Conservation (phyloP, 495 filamentous ascomycete species). For the Hypoxylon subgilvum region DNA sequence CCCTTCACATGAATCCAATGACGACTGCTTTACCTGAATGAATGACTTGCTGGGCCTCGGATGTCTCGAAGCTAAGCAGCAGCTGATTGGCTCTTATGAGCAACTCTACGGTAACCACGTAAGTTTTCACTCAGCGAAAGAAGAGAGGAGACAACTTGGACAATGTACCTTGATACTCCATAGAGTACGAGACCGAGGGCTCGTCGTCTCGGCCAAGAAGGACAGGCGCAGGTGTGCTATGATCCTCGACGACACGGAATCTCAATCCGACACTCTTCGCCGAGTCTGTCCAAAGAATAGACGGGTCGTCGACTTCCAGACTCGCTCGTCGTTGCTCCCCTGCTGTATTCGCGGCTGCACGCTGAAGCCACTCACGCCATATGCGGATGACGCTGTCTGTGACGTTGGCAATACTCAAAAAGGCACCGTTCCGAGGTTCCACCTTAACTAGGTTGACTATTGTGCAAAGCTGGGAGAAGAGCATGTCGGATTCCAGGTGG, state of each 20-base stretch:
- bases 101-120: slow-evolving; percentile 55
- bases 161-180: slow-evolving; percentile 65
- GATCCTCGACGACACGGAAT: slow-evolving; percentile 53
- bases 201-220: slow-evolving; percentile 62
- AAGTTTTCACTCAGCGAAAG: neutral
- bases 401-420: slow-evolving; percentile 65
- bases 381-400: slow-evolving; percentile 69
- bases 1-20: slow-evolving; percentile 55
- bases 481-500: slow-evolving; percentile 68
- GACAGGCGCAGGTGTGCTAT: slow-evolving; percentile 41
- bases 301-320: slow-evolving; percentile 27
- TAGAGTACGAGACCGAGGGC: slow-evolving; percentile 61
- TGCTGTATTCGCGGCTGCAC: slow-evolving; percentile 44
- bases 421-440: slow-evolving; percentile 63
- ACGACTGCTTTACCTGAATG: slow-evolving; percentile 65
- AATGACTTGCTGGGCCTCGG: slow-evolving; percentile 55
- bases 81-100: slow-evolving; percentile 65
- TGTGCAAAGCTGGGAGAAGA: slow-evolving; percentile 74
- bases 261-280: slow-evolving; percentile 62
- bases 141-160: neutral
- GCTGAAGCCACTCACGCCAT: slow-evolving; percentile 69
- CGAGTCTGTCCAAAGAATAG: slow-evolving; percentile 65
- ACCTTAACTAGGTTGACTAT: slow-evolving; percentile 71
- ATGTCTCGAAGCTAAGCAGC: slow-evolving; percentile 63
- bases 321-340: slow-evolving; percentile 22